phyloP scores from a whole-genome alignment of 495 filamentous ascomycete species.

The Podospora pseudoanserina region DNA sequence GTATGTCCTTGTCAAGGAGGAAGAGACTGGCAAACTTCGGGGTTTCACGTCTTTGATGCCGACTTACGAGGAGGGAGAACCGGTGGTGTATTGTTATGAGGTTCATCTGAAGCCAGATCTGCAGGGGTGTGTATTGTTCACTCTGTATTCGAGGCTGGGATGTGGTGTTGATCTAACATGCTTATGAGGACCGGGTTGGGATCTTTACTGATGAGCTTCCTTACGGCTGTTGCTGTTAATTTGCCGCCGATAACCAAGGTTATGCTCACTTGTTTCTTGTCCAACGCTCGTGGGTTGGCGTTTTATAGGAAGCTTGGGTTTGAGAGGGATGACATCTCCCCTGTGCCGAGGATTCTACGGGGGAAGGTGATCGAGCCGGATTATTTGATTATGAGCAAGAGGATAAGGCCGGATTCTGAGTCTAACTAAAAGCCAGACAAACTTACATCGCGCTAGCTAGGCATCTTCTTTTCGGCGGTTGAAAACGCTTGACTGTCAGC shows the following conservation, averaged over 20 bases:
- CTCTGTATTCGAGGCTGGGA: not conserved
- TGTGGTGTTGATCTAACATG: not conserved
- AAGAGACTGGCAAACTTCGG: slow-evolving; percentile 30
- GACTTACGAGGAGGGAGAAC: slow-evolving; percentile 69
- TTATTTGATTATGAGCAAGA: slow-evolving; percentile 71
- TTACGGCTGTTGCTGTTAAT: slow-evolving; percentile 40
- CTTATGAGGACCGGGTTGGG: slow-evolving; percentile 45
- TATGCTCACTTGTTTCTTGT: slow-evolving; percentile 81
- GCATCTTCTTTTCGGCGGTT: not conserved
- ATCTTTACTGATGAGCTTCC: slow-evolving; percentile 41
- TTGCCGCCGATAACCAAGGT: slow-evolving; percentile 59
- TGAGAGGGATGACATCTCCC: slow-evolving; percentile 62
- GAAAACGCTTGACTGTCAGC: slow-evolving; percentile 5
- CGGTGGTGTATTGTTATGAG: slow-evolving; percentile 86
- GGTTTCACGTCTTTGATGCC: slow-evolving; percentile 83
- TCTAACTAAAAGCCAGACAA: not conserved
- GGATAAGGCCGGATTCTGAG: slow-evolving; percentile 23
- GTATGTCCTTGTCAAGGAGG: slow-evolving; percentile 58
- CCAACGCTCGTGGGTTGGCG: slow-evolving; percentile 55
- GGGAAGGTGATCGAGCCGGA: slow-evolving; percentile 62
- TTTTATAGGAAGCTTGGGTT: slow-evolving; percentile 74
- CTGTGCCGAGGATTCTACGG: slow-evolving; percentile 56
- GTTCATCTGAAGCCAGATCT: slow-evolving; percentile 62
- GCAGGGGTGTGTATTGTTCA: slow-evolving; percentile 41
- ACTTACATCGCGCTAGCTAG: not conserved